A percentile compares a stretch with the other conserved stretches of the same genome.
These are phyloP conservation scores for Cyberlindnera petersonii DNA, from an alignment of 805 yeast genomes.

Conservation along the genomic window DNA sequence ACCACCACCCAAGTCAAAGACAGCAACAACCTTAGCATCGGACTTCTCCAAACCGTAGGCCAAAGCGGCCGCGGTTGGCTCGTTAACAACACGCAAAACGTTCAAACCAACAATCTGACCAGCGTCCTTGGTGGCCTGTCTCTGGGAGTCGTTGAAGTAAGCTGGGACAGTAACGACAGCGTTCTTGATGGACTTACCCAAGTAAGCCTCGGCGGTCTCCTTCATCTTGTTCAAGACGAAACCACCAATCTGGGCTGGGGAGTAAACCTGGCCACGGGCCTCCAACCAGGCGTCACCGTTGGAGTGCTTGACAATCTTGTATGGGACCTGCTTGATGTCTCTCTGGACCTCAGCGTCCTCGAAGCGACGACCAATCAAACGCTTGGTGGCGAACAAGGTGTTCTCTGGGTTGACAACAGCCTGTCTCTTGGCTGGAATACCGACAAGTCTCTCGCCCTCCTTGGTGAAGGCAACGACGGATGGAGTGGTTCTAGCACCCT, in stretches of 20 bases:
- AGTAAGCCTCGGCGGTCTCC: constrained; percentile 55
- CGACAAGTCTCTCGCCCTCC: constrained; percentile 51
- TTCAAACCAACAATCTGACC: constrained; percentile 74
- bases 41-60: constrained; percentile 71
- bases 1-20: constrained; percentile 80
- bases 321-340: constrained; percentile 62
- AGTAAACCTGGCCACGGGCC: constrained; percentile 41
- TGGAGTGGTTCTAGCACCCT: constrained; percentile 64
- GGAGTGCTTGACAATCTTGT: constrained; percentile 51
- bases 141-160: constrained; percentile 74
- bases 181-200: constrained; percentile 49
- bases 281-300: constrained; percentile 71
- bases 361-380: constrained; percentile 72
- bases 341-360: constrained; percentile 68
- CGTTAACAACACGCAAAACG: constrained; percentile 71
- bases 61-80: constrained; percentile 83
- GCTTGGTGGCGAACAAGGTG: constrained; percentile 77
- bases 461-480: constrained; percentile 62
- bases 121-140: constrained; percentile 78
- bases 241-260: constrained; percentile 76
- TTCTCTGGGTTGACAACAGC: constrained; percentile 73
- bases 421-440: constrained; percentile 75
- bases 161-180: constrained; percentile 87
- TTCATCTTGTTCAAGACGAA: constrained; percentile 61
- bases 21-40: constrained; percentile 36